phyloP scores from a whole-genome alignment of 352 stramenopile genomes.

The Thalassiosira hispida region DNA sequence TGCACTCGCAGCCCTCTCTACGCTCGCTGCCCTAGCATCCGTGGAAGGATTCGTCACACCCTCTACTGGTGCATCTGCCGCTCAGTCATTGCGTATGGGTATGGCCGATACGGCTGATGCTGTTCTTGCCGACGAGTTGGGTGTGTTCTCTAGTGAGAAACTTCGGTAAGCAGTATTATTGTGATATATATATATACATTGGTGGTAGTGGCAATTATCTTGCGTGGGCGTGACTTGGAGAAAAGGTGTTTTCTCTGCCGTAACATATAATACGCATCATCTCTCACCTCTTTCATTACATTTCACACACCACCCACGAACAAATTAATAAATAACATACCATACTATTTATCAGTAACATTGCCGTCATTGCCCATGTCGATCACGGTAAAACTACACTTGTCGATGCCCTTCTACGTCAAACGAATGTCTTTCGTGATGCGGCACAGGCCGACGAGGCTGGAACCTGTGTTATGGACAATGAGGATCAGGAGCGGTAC shows the following conservation, averaged over 20 bases:
- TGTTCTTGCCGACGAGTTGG: too few relatives aligned
- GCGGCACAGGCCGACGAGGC: conserved; percentile 84
- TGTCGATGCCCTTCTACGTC: conserved; percentile 96
- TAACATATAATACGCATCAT: too few relatives aligned
- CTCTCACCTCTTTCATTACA: background rate
- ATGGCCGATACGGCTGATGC: too few relatives aligned
- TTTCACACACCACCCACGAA: background rate
- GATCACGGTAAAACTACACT: conserved; percentile 99
- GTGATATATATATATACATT: too few relatives aligned
- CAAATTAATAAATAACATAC: too few relatives aligned
- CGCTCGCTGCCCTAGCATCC: background rate
- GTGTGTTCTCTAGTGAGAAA: too few relatives aligned
- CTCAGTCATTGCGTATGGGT: background rate
- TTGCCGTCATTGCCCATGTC: conserved; percentile 89
- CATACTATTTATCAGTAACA: conserved; percentile 51
- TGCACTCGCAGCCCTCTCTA: conserved; percentile 5
- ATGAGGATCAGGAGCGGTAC: conserved; percentile 94
- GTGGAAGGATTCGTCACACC: conserved; percentile 27
- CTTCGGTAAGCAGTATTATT: too few relatives aligned
- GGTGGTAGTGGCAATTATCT: too few relatives aligned
- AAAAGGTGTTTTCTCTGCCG: too few relatives aligned
- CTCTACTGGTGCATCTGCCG: background rate
- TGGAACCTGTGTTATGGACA: conserved; percentile 96
- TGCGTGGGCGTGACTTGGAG: too few relatives aligned
- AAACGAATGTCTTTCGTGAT: conserved; percentile 90